Base-by-base conservation (phyloP, 495 filamentous ascomycete species). In the Annulohypoxylon moriforme region DNA sequence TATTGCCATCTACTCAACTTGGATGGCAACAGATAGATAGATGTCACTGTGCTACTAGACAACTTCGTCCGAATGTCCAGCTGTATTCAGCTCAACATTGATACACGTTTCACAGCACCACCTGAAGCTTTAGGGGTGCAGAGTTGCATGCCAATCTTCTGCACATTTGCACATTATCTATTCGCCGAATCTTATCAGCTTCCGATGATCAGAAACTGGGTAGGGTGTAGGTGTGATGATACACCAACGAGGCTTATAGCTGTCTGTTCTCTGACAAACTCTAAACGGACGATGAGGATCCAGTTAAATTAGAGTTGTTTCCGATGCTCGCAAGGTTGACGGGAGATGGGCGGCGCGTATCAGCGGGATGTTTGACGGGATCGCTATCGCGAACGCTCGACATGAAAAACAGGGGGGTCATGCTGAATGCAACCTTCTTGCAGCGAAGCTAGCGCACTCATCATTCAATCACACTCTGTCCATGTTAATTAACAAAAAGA, bases 391-490 rank as follows among this genome's bases (percentile, higher is more conserved):
- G 16, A 55, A 33, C 53, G 18, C 24, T 59, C 44, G 25, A 55
- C 18, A 49, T n/a, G 20, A 25, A 38, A 55, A 52, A 34, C 53
- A 59, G 33, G 64, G 64, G 55, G 44, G n/a, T 52, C 68, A 53
- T 34, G 65, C 68, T 29, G 29, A 49, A 68, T 65, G 64, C 60
- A 60, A 60, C 70, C 59, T 31, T 44, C 36, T 68, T 49, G 53
- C 42, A 60, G 64, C 64, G 61, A 27, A 55, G 24, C 59, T 68
- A 68, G 49, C 29, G 70, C 50, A 61, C 64, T 56, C 70, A 47
- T 68, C 60, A 68, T 68, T 65, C 56, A 61, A 63, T 52, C 49
- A 65, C 4, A 31, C n/a, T 25, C 42, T 33, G 31, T n/a, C 18
- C 53, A 46, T 33, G 10, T 22, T 68, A 60, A 68, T 73, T 64